A percentile compares a stretch with the other conserved stretches of the same genome.
phyloP scores from a whole-genome alignment of 352 stramenopile species.

The Pythium dissotocum region DNA sequence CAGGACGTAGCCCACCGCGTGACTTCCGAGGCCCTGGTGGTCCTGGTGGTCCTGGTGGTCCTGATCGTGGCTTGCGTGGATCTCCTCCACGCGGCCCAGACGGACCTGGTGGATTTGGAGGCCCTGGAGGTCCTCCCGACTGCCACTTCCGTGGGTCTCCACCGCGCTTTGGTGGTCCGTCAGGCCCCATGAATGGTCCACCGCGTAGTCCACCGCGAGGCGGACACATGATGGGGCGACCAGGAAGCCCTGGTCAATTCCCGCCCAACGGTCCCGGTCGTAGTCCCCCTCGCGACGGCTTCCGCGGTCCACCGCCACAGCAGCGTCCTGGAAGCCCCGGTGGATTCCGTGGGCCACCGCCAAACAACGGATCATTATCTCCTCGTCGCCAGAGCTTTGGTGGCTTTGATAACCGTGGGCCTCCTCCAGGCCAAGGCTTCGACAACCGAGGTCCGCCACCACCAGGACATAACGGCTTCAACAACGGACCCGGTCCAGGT shows the following conservation, averaged over 20 bases:
- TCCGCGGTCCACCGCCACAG: constrained; percentile 13
- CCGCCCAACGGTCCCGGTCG: constrained; percentile 9
- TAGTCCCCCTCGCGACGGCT: constrained; percentile 13
- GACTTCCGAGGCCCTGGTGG: background rate
- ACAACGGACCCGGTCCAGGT: constrained; percentile 11
- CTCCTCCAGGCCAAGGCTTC: constrained; percentile 1
- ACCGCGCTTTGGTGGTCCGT: background rate
- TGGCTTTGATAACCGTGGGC: constrained; percentile 17
- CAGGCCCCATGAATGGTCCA: constrained; percentile 12
- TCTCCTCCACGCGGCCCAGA: background rate
- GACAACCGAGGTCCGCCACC: constrained; percentile 8
- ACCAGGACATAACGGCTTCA: constrained; percentile 10
- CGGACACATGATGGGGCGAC: background rate
- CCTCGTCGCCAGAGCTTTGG: constrained; percentile 18
- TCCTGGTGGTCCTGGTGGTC: constrained; percentile 4
- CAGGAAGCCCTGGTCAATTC: constrained; percentile 12
- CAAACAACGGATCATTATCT: constrained; percentile 5
- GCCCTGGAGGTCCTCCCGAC: constrained; percentile 13
- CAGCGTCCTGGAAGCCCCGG: constrained; percentile 8
- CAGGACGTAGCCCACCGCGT: background rate
- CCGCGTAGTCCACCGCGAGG: constrained; percentile 14
- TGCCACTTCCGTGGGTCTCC: constrained; percentile 21
- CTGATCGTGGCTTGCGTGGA: background rate
- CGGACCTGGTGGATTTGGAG: constrained; percentile 6
- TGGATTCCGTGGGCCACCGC: constrained; percentile 9